A percentile compares a stretch with the other conserved stretches of the same genome.
These are phyloP conservation scores for Pleurozium schreberi DNA, from an alignment of 225 moss, liverwort and hornwort genomes.

Conservation along the genomic window DNA sequence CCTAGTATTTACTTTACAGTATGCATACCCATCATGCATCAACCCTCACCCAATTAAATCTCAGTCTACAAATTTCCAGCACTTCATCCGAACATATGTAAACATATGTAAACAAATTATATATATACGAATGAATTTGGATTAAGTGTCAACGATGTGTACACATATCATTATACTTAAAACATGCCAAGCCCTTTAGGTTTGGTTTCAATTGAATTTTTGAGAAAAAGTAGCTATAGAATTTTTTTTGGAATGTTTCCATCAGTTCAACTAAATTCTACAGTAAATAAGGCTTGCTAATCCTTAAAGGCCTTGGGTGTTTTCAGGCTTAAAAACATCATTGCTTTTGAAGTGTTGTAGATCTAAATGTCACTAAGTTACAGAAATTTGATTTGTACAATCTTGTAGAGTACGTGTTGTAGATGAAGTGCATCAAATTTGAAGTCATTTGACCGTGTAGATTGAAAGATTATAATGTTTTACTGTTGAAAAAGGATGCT, in stretches of 20 bases:
- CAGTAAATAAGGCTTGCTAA: neutral
- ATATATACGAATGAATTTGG: rapidly evolving
- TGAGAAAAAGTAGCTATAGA: neutral
- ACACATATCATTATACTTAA: rapidly evolving
- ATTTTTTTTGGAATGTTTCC: neutral
- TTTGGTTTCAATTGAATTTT: neutral
- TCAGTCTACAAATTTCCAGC: neutral
- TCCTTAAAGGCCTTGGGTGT: too few relatives aligned
- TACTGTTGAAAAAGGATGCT: too few relatives aligned
- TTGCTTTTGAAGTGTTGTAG: too few relatives aligned
- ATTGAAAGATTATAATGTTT: too few relatives aligned
- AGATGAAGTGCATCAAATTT: too few relatives aligned
- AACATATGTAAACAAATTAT: too few relatives aligned
- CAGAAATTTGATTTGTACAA: too few relatives aligned
- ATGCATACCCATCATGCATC: neutral
- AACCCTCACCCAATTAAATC: neutral
- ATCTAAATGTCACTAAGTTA: too few relatives aligned
- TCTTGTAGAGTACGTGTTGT: too few relatives aligned
- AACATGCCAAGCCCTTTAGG: rapidly evolving
- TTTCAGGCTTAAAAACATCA: too few relatives aligned
- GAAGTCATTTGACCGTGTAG: too few relatives aligned
- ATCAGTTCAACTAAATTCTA: rapidly evolving
- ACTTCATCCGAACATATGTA: neutral
- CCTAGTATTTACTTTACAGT: neutral
- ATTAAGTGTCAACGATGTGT: rapidly evolving